Evolutionary conservation across 768 basidiomycete species (phyloP).

Genomic region (Hebeloma cylindrosporum): DNA sequence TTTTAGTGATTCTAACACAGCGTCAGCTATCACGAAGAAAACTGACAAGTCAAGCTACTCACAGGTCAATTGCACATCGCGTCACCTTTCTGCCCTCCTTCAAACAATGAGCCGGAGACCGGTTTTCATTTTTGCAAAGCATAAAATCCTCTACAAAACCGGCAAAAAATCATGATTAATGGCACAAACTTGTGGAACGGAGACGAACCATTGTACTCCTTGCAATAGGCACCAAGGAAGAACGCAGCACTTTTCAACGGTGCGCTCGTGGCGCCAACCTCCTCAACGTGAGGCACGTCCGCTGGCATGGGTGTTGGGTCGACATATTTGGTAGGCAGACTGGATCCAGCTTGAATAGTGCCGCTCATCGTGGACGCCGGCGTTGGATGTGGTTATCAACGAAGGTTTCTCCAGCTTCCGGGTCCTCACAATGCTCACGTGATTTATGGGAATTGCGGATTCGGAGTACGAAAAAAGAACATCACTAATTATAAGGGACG

Average conservation of each 20-base stretch:
- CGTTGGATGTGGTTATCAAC: no score
- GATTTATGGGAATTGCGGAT: no score
- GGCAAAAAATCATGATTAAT: no score
- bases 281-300: slow-evolving; percentile 73
- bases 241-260: slow-evolving; percentile 96
- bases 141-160: slow-evolving; percentile 49
- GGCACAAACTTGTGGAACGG: slow-evolving; percentile 4
- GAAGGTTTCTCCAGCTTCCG: no score
- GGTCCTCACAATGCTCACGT: no score
- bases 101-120: slow-evolving; percentile 89
- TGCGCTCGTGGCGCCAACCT: slow-evolving; percentile 87
- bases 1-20: slow-evolving; percentile 75
- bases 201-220: slow-evolving; percentile 85
- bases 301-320: slow-evolving; percentile 68
- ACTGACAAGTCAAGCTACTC: slow-evolving; percentile 36
- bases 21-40: neutral
- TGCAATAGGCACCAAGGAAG: slow-evolving; percentile 95
- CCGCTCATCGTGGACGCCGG: no score
- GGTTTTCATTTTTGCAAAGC: slow-evolving; percentile 94
- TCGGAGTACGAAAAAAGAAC: no score
- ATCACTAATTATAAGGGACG: no score
- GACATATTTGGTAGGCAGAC: slow-evolving; percentile 50
- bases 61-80: slow-evolving; percentile 93
- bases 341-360: slow-evolving; percentile 49
- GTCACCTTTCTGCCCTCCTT: slow-evolving; percentile 96